Conservation (phyloP, 2,329 filamentous ascomycete genomes). For the Sporothrix sp. region DNA sequence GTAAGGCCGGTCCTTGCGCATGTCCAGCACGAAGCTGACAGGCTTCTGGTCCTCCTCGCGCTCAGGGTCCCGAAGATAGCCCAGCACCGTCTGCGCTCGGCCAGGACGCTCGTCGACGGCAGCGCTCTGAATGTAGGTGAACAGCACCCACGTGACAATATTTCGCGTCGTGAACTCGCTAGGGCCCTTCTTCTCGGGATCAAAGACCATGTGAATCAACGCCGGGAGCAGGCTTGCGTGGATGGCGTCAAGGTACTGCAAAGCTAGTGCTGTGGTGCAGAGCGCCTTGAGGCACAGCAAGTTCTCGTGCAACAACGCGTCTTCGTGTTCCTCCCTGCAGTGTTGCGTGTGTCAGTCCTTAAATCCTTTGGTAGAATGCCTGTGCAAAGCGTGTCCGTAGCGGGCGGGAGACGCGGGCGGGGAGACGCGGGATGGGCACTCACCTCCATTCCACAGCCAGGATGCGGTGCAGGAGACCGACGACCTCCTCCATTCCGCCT, state of each 20-base stretch:
- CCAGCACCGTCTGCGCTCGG: slow-evolving; percentile 64
- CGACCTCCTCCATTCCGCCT: slow-evolving; percentile 87
- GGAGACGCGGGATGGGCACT: slow-evolving; percentile 22
- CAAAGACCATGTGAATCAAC: slow-evolving; percentile 80
- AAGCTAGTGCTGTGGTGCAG: slow-evolving; percentile 79
- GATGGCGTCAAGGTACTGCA: slow-evolving; percentile 71
- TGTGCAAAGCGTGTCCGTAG: too few relatives aligned
- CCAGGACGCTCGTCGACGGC: slow-evolving; percentile 50
- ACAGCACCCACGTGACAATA: slow-evolving; percentile 80
- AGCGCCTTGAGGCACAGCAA: slow-evolving; percentile 89
- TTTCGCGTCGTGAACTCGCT: slow-evolving; percentile 91
- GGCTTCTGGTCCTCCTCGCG: slow-evolving; percentile 67
- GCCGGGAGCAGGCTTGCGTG: slow-evolving; percentile 77
- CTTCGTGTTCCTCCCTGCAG: slow-evolving; percentile 96
- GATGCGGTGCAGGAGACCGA: slow-evolving; percentile 77
- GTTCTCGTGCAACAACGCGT: slow-evolving; percentile 82
- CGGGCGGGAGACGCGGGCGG: too few relatives aligned
- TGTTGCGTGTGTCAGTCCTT: too few relatives aligned
- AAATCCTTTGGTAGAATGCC: too few relatives aligned
- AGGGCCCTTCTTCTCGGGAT: slow-evolving; percentile 95
- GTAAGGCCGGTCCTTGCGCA: slow-evolving; percentile 80
- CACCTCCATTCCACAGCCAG: slow-evolving; percentile 95
- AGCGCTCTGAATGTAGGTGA: slow-evolving; percentile 73
- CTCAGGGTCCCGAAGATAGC: slow-evolving; percentile 70
- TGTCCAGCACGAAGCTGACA: slow-evolving; percentile 78